These are phyloP conservation scores for Moesziomyces antarcticus DNA, from an alignment of 1,284 basidiomycete genomes.

Conservation along the genomic window DNA sequence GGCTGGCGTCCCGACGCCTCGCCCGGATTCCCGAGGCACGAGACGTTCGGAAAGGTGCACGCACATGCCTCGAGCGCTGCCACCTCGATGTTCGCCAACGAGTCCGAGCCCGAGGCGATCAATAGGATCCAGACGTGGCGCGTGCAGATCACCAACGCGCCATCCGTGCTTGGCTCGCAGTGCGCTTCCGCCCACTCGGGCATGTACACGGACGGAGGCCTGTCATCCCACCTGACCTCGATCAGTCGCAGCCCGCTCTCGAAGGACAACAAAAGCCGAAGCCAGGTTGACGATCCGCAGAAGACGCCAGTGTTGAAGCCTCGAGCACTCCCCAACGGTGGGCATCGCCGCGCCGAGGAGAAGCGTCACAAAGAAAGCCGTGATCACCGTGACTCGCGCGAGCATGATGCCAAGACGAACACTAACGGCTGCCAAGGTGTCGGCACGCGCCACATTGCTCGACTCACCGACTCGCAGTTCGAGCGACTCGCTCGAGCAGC, in stretches of 20 bases:
- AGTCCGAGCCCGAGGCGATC: slow-evolving; percentile 13
- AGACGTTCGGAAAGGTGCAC: neutral
- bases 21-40: neutral
- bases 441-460: slow-evolving; percentile 26
- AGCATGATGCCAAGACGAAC: neutral
- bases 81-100: slow-evolving; percentile 3
- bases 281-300: slow-evolving; percentile 3
- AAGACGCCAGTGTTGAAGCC: slow-evolving; percentile 9
- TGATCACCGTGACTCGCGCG: no score
- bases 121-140: slow-evolving; percentile 32
- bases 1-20: slow-evolving; percentile 10
- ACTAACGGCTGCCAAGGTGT: neutral
- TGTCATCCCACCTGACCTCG: slow-evolving; percentile 25
- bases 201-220: neutral
- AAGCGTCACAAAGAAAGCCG: neutral
- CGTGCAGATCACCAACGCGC: slow-evolving; percentile 12
- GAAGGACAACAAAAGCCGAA: slow-evolving; percentile 1
- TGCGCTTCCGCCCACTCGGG: slow-evolving; percentile 13
- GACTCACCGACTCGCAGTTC: slow-evolving; percentile 30
- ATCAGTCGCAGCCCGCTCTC: slow-evolving; percentile 33
- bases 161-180: slow-evolving; percentile 10
- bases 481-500: slow-evolving; percentile 19
- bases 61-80: neutral
- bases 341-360: neutral
- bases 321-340: slow-evolving; percentile 1